Conservation (phyloP, 257 asterid genomes). For the Echites panduratus region DNA sequence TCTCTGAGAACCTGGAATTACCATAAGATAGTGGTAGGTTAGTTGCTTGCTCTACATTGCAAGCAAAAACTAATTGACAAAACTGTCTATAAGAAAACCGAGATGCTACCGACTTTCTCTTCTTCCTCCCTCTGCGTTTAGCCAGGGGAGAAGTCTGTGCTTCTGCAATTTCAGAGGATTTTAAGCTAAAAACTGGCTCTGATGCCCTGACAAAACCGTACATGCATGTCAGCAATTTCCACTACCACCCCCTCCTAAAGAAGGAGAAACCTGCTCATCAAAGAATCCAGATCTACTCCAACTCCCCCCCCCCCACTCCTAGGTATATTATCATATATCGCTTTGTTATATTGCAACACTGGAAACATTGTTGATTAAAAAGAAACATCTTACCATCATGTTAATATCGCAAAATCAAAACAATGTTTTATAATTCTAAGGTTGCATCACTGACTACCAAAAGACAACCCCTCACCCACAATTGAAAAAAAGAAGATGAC, state of each 20-base stretch:
- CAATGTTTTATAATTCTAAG: not conserved
- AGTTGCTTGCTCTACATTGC: not conserved
- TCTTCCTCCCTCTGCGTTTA: conserved; percentile 64
- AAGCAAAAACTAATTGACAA: conserved; percentile 13
- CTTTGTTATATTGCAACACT: not conserved
- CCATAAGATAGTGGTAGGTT: conserved; percentile 6
- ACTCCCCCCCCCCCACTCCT: not conserved
- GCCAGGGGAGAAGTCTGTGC: conserved; percentile 27
- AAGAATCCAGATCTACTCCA: not conserved
- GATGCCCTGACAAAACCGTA: conserved; percentile 40
- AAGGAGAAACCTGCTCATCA: not conserved
- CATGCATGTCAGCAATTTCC: conserved; percentile 1
- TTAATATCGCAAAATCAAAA: not conserved
- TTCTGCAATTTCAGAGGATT: conserved; percentile 37
- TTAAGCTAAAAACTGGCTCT: conserved; percentile 47
- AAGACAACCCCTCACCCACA: not conserved
- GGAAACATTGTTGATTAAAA: not conserved
- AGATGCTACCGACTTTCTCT: conserved; percentile 61
- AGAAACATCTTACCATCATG: not conserved
- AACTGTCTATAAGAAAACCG: conserved; percentile 10
- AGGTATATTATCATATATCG: not conserved
- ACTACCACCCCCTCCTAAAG: not conserved
- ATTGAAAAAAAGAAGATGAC: not conserved
- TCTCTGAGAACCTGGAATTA: conserved; percentile 48
- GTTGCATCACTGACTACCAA: not conserved